Evolutionary conservation across 225 moss, liverwort and hornwort genomes (phyloP), one percentile per base, ranked within the genome.

Genomic region (Polytrichum commune): DNA sequence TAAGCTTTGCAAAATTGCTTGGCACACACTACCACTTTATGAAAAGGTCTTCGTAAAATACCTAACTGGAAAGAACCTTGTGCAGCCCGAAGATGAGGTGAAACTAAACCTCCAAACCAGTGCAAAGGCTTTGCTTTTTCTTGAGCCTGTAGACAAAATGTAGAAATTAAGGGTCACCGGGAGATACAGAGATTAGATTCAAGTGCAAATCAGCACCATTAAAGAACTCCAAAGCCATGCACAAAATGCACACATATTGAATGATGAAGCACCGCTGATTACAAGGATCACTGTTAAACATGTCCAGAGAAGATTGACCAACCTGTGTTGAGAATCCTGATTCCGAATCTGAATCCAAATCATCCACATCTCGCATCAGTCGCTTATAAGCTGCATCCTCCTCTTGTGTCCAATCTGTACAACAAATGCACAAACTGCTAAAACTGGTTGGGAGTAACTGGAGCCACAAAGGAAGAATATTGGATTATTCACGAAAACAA

Each of bases 81-180:
- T 25, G 93, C 85, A 73, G 85, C 74, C 57, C 91, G 91, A 54
- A 95, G 79, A 71, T 88, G 88, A 19, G 93, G 93, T 68, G 91
- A 88, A 25, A 91, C 95, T 57, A 95, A 81, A 63, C 91, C 85
- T 60, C 95, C 95, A 80, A 95, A 95, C 88, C 95, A 91, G 55
- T 86, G 76, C 9, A 91, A 65, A 38, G 91, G 89, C 55, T 76
- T 83, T 53, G 88, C 74, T 57, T 61, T 86, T 55, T 79, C 86
- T 32, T 74, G 84, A 38, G 77, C 63, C 84, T 87, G 64, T 55
- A 81, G 57, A 79, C 5, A 68, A 29, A 73, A 80, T 1, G 0
- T 58, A 58, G 22, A 6, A 1, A 58, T 2, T 58, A 7, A 58
- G 58, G 58, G 58, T 3, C 58, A 7, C 58, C 0, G 6, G 58